Evolutionary conservation across 441 rosid species (phyloP).

Genomic region (Euphorbia schlechtendalii): DNA sequence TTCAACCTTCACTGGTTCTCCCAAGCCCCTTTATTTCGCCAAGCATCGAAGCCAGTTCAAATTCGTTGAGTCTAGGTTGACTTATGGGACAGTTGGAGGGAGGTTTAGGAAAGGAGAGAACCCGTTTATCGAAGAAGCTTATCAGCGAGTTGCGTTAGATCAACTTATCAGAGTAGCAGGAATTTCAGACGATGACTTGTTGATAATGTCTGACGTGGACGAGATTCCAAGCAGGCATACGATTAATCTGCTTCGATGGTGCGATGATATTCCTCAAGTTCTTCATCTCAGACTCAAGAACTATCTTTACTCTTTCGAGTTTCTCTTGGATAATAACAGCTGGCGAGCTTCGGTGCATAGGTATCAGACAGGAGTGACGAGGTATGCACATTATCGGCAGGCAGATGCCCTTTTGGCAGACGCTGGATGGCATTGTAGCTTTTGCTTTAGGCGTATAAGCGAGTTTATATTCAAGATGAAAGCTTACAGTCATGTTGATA

Average conservation of each 20-base stretch:
- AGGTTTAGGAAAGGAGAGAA: constrained; percentile 76
- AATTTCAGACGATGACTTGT: constrained; percentile 82
- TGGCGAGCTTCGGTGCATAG: constrained; percentile 94
- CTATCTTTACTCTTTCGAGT: constrained; percentile 88
- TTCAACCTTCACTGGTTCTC: constrained; percentile 71
- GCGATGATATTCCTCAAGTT: constrained; percentile 66
- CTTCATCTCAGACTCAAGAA: constrained; percentile 81
- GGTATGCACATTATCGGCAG: constrained; percentile 92
- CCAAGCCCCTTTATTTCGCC: constrained; percentile 65
- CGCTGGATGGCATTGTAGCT: constrained; percentile 95
- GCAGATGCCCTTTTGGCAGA: constrained; percentile 73
- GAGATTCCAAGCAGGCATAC: constrained; percentile 96
- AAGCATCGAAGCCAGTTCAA: constrained; percentile 55
- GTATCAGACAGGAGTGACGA: constrained; percentile 66
- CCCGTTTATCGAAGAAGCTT: constrained; percentile 86
- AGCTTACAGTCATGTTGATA: constrained; percentile 88
- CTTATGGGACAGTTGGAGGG: constrained; percentile 76
- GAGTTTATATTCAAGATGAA: constrained; percentile 94
- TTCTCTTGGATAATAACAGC: constrained; percentile 72
- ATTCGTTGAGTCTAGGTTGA: constrained; percentile 70
- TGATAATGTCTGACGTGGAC: constrained; percentile 95
- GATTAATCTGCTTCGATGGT: constrained; percentile 89
- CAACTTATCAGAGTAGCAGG: constrained; percentile 78
- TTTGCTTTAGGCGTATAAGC: constrained; percentile 76
- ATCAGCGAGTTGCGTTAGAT: constrained; percentile 82